Conservation (phyloP, 2,329 filamentous ascomycete genomes). For the Corniculantispora saksenae region DNA sequence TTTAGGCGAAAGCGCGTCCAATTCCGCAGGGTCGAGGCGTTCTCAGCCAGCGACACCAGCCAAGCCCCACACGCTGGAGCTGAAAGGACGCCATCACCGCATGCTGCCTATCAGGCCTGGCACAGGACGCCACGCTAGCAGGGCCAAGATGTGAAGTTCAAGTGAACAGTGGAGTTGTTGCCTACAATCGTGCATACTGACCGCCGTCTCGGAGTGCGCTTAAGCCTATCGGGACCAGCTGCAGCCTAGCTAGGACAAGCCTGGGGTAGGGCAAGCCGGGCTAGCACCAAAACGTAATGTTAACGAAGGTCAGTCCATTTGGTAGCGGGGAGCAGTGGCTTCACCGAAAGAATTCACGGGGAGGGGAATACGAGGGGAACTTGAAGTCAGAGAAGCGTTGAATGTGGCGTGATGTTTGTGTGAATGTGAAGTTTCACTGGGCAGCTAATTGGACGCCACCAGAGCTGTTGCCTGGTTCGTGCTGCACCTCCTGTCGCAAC, state of each 20-base stretch:
- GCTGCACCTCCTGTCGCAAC: no score
- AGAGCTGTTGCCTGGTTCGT: neutral
- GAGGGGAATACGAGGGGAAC: neutral
- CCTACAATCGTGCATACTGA: conserved; percentile 8
- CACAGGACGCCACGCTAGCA: conserved; percentile 4
- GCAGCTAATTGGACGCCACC: neutral
- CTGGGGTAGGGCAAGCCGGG: neutral
- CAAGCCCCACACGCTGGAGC: conserved; percentile 11
- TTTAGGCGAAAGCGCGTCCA: neutral
- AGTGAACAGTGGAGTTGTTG: conserved; percentile 14
- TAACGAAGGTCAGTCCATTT: neutral
- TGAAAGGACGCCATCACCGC: conserved; percentile 10
- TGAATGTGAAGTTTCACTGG: no score
- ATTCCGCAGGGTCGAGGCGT: neutral
- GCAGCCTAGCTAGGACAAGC: conserved; percentile 4
- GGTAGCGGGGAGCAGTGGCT: neutral
- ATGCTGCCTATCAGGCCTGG: conserved; percentile 6
- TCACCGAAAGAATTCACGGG: conserved; percentile 30
- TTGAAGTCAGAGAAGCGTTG: neutral
- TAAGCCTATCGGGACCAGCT: conserved; percentile 4
- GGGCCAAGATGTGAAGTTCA: neutral
- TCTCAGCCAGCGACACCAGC: neutral
- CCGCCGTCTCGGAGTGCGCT: neutral
- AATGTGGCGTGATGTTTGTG: neutral
- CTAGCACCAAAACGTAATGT: conserved; percentile 1